Conservation (phyloP, 129 eudicot genomes). For the Centella asiatica region DNA sequence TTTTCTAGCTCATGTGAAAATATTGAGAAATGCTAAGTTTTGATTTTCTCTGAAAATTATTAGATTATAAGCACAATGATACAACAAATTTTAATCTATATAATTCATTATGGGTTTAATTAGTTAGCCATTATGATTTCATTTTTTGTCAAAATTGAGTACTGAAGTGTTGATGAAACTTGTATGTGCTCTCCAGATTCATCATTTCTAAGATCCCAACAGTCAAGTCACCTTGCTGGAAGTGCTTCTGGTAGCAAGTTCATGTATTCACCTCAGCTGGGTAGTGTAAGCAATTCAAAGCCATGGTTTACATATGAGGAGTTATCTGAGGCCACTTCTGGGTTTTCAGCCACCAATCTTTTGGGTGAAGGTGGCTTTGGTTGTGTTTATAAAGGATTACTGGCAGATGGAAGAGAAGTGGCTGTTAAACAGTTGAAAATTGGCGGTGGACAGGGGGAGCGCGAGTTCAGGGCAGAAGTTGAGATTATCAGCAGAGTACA, state of each 20-base stretch:
- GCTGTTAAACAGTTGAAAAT: constrained; percentile 82
- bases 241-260: constrained; percentile 43
- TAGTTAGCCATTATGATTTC: background rate
- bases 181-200: constrained; percentile 41
- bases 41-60: background rate
- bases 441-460: constrained; percentile 94
- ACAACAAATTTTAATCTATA: background rate
- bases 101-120: background rate
- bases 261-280: constrained; percentile 47
- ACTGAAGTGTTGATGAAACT: background rate
- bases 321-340: constrained; percentile 62
- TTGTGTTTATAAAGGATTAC: constrained; percentile 73
- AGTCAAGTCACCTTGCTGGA: constrained; percentile 39
- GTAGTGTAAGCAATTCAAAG: constrained; percentile 69
- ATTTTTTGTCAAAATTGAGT: no score
- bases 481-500: constrained; percentile 91
- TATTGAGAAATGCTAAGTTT: no score
- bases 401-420: constrained; percentile 69
- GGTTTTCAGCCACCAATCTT: constrained; percentile 56
- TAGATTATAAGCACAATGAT: background rate
- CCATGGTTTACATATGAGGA: constrained; percentile 78
- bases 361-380: constrained; percentile 99
- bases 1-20: background rate
- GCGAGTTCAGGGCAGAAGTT: constrained; percentile 90
- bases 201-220: constrained; percentile 46